These are phyloP conservation scores for Russula ochroleuca DNA, from an alignment of 768 basidiomycete genomes.

Conservation along the genomic window DNA sequence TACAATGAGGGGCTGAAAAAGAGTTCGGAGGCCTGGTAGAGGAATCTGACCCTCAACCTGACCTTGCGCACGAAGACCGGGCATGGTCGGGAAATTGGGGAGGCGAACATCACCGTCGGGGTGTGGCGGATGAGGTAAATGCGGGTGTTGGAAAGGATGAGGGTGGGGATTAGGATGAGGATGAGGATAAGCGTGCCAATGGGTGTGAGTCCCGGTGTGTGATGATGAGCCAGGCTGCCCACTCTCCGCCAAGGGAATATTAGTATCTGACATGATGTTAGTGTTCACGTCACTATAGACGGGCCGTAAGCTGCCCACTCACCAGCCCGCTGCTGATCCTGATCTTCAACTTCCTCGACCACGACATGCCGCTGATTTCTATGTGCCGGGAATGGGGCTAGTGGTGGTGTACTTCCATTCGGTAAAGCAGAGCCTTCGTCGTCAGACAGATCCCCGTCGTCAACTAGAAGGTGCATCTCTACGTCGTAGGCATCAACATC, in stretches of 20 bases:
- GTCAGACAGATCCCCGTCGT: slow-evolving; percentile 15
- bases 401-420: background rate
- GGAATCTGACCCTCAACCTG: slow-evolving; percentile 22
- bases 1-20: slow-evolving; percentile 21
- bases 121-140: background rate
- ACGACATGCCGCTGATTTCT: slow-evolving; percentile 7
- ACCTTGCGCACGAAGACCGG: slow-evolving; percentile 21
- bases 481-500: slow-evolving; percentile 26
- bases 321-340: slow-evolving; percentile 10
- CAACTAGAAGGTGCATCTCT: slow-evolving; percentile 23
- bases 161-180: slow-evolving; percentile 5
- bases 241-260: background rate
- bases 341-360: slow-evolving; percentile 24
- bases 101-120: slow-evolving; percentile 6
- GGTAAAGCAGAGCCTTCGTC: background rate
- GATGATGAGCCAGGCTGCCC: slow-evolving; percentile 1
- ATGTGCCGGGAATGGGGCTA: background rate
- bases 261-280: slow-evolving; percentile 8
- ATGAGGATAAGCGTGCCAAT: slow-evolving; percentile 2
- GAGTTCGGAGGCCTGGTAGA: slow-evolving; percentile 25
- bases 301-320: background rate
- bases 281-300: background rate
- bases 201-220: background rate
- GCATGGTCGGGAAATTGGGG: slow-evolving; percentile 16
- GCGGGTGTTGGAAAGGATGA: slow-evolving; percentile 1